These are phyloP conservation scores for Dipodascopsis tothii DNA, from an alignment of 805 yeast species.

Conservation along the genomic window DNA sequence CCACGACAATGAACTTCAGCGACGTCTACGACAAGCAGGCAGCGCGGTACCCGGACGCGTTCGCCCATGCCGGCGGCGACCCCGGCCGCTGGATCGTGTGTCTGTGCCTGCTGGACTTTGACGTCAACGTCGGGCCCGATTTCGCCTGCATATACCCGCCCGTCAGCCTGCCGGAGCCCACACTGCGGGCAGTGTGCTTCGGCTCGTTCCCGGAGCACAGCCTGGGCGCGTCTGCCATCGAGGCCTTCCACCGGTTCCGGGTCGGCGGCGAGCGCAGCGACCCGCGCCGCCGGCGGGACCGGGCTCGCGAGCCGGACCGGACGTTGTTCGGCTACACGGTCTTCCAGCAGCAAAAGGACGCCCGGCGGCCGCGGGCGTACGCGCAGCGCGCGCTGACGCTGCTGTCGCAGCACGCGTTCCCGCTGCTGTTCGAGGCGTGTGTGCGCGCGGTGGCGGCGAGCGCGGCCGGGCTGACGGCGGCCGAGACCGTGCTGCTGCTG, in stretches of 20 bases:
- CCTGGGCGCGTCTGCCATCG: conserved; percentile 5
- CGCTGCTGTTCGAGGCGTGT: conserved; percentile 15
- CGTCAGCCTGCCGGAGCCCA: conserved; percentile 14
- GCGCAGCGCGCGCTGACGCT: conserved; percentile 12
- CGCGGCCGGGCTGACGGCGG: conserved; percentile 1
- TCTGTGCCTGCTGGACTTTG: conserved; percentile 18
- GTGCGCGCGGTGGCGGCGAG: conserved; percentile 10
- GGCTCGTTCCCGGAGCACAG: conserved; percentile 23
- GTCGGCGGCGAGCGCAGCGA: conserved; percentile 1
- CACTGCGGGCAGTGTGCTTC: conserved; percentile 20
- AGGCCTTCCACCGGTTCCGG: conserved; percentile 17
- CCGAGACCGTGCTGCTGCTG: conserved; percentile 5
- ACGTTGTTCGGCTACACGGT: conserved; percentile 15
- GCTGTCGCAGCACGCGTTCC: conserved; percentile 16
- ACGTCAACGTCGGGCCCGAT: conserved; percentile 21
- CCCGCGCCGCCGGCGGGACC: not conserved
- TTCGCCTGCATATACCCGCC: conserved; percentile 21
- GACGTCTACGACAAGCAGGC: too few relatives aligned
- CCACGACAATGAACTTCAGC: too few relatives aligned
- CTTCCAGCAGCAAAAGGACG: conserved; percentile 15
- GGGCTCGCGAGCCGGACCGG: conserved; percentile 1
- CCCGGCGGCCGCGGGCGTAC: conserved; percentile 9
- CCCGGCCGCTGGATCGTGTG: conserved; percentile 11
- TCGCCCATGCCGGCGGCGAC: conserved; percentile 1
- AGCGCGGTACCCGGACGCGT: conserved; percentile 1